These are phyloP conservation scores for Trichophyton simii DNA, from an alignment of 2,329 filamentous ascomycete genomes.

Conservation along the genomic window DNA sequence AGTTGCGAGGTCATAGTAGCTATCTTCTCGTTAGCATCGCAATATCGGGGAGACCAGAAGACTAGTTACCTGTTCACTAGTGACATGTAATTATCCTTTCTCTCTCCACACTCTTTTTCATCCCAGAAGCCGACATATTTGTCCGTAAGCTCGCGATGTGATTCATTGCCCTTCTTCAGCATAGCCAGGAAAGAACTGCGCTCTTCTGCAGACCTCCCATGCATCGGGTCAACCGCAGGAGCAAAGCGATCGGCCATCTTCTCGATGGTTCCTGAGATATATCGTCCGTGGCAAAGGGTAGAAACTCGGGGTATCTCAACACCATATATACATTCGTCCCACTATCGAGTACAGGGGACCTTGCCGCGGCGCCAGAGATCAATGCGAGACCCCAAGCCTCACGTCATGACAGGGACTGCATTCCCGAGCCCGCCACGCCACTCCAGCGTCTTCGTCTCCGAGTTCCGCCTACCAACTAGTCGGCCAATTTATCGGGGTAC, in stretches of 20 bases:
- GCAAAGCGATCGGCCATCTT: not conserved
- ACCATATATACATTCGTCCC: not conserved
- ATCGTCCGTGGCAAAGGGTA: not conserved
- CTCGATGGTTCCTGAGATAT: not conserved
- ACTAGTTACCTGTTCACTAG: slow-evolving; percentile 71
- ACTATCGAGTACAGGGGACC: not conserved
- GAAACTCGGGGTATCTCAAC: not conserved
- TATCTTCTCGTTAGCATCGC: slow-evolving; percentile 23
- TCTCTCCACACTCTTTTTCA: slow-evolving; percentile 59
- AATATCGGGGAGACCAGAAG: not conserved
- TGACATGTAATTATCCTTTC: slow-evolving; percentile 79
- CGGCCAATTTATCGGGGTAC: no score
- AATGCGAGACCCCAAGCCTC: not conserved
- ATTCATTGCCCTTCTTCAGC: slow-evolving; percentile 65
- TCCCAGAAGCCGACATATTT: slow-evolving; percentile 98
- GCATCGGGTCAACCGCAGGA: slow-evolving; percentile 38
- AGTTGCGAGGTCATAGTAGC: slow-evolving; percentile 95
- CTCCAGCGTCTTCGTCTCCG: not conserved
- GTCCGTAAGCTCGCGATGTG: slow-evolving; percentile 69
- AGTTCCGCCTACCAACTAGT: not conserved
- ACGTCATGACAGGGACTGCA: no score
- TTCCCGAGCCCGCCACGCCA: not conserved
- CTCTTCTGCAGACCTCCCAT: slow-evolving; percentile 58
- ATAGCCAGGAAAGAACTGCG: slow-evolving; percentile 68
- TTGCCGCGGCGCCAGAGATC: not conserved